These are phyloP conservation scores for Phytophthora melonis DNA, from an alignment of 352 stramenopile species.

Conservation along the genomic window DNA sequence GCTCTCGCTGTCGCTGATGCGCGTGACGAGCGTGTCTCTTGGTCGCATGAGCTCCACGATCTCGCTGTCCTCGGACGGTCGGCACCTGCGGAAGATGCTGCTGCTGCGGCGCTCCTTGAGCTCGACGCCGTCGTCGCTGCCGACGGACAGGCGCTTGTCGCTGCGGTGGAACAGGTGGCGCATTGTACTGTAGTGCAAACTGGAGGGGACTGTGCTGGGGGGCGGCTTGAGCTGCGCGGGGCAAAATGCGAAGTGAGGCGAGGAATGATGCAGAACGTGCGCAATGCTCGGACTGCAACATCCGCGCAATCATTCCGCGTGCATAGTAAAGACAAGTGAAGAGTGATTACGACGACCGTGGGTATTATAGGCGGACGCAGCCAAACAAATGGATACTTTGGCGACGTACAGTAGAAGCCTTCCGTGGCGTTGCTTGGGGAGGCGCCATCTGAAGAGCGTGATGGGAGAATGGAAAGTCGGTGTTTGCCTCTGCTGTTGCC, in stretches of 20 bases:
- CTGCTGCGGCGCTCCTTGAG: conserved; percentile 40
- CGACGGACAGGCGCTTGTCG: conserved; percentile 27
- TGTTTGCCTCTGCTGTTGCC: not conserved
- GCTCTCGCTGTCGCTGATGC: conserved; percentile 33
- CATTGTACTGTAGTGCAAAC: conserved; percentile 22
- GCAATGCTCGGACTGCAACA: conserved; percentile 8
- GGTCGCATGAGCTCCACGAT: conserved; percentile 50
- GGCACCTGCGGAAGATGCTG: conserved; percentile 36
- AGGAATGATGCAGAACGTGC: not conserved
- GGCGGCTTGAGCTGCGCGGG: not conserved
- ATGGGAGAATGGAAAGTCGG: not conserved
- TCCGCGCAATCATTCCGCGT: conserved; percentile 30
- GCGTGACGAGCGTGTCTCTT: conserved; percentile 49
- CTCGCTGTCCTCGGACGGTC: conserved; percentile 29
- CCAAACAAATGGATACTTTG: not conserved
- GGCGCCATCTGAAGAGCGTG: not conserved
- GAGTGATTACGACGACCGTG: conserved; percentile 23
- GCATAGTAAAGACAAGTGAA: conserved; percentile 14
- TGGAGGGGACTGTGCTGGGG: not conserved
- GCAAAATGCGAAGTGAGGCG: conserved; percentile 35
- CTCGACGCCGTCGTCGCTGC: conserved; percentile 27
- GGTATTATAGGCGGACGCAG: not conserved
- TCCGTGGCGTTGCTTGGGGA: too few relatives aligned
- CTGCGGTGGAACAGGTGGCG: conserved; percentile 43
- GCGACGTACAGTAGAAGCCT: too few relatives aligned